Base-by-base conservation (phyloP, 257 asterid species). In the Striga asiatica region DNA sequence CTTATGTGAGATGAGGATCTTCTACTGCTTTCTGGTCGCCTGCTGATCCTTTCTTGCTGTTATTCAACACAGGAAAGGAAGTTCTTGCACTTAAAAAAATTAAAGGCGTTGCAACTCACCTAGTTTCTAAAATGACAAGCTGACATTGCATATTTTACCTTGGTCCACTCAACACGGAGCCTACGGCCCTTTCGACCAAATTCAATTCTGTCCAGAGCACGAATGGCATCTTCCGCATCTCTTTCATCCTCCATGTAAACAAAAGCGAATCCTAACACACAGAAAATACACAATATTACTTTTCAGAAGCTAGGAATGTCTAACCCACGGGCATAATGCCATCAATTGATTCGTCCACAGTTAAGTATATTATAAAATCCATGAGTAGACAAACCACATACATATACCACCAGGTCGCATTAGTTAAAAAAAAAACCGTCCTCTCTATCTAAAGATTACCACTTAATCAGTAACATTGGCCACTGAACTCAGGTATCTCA, bases 91-190 rank as follows among this genome's bases (percentile, higher is more conserved):
- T 56, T 21, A 19, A 43, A 61, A 1, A n/a, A 61, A n/a, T 16
- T 14, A 7, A 32, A 46, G 32, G 25, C n/a, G n/a, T n/a, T n/a
- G n/a, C 9, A 17, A 23, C 10, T 7, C 18, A 23, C 1, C 8
- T 6, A 58, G 45, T 43, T 13, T 9, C 21, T 0, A 2, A 14
- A n/a, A n/a, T n/a, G n/a, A n/a, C n/a, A n/a, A n/a, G n/a, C n/a
- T n/a, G n/a, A n/a, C n/a, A n/a, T n/a, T n/a, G 24, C 14, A 42
- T n/a, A n/a, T n/a, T n/a, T 48, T 66, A 81, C 96, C 94, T 84
- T 88, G 5, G 95, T 74, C 96, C 96, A 88, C 74, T 88, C 96
- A 72, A 88, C 96, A 61, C 89, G 84, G 29, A 88, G 87, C 31
- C 93, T 73, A 8, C 93, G 91, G 6, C 93, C 85, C 67, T 80